Base-by-base conservation (phyloP, 2,329 filamentous ascomycete species). In the Fusarium proliferatum region DNA sequence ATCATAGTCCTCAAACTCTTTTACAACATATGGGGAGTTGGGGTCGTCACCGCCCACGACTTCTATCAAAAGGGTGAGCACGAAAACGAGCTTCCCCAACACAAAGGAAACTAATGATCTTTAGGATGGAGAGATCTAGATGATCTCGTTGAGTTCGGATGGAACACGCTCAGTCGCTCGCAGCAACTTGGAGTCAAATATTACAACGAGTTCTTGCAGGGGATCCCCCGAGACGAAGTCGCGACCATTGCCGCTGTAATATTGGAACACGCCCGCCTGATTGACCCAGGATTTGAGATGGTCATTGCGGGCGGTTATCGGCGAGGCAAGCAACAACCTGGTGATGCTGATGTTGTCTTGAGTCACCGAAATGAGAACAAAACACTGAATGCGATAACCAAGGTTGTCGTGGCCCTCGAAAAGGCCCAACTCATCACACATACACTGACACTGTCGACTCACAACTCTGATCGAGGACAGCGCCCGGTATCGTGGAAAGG, bases 131-230 rank as follows among this genome's bases (percentile, higher is more conserved):
- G 90, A 67, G 93, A 96, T 67, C 85, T 97, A 2, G 94, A 98
- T 77, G 95, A 98, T 76, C 85, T 98, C 6, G 86, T 97, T 45
- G 93, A 97, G 77, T 88, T 91, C 76, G 95, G 93, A 16, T 98
- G 96, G 96, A 80, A 85, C 26, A 86, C 82, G 0, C 85, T 98
- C 2, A 92, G 88, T 2, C 90, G 95, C 17, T 93, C 94, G 3
- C 96, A 98, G 81, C 95, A 98, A 80, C 97, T 98, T 62, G 96
- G 96, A 0, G 86, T 98, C 49, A 98, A 98, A 80, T 98, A 91
- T 82, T 97, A 97, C 80, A 93, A 97, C 39, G 96, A 98, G 72
- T 93, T 99, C 62, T 84, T 89, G 51, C 82, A 87, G 21, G 90
- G 88, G 19, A 94, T 98, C 9, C 88, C 94, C 0, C 89, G 95